Evolutionary conservation across 345 rosid species (phyloP).

Genomic region (Eucalyptus dawsonii): DNA sequence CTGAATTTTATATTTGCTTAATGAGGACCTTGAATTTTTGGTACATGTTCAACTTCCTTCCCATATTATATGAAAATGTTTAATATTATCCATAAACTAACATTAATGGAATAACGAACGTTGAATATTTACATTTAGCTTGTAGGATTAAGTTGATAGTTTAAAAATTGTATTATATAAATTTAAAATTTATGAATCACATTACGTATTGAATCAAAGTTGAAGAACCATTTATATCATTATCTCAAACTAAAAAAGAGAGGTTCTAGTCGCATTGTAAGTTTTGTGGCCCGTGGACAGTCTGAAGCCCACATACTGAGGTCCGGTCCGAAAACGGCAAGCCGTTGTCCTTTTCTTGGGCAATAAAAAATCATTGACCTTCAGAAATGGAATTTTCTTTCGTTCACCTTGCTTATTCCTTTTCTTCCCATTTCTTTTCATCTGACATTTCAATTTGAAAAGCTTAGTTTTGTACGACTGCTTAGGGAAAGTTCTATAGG

Average conservation of each 20-base stretch:
- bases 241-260: not conserved
- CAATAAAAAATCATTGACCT: not conserved
- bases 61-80: too few species aligned
- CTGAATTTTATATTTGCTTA: accelerated
- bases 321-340: not conserved
- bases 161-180: accelerated
- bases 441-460: not conserved
- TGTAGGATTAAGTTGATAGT: too few species aligned
- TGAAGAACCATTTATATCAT: too few species aligned
- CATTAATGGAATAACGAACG: not conserved
- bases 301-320: not conserved
- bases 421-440: not conserved
- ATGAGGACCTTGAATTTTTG: not conserved
- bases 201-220: accelerated
- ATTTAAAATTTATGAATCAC: too few species aligned
- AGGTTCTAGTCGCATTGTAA: not conserved
- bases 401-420: not conserved
- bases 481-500: not conserved
- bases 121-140: not conserved
- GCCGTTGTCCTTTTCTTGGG: not conserved
- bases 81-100: too few species aligned
- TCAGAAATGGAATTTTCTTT: not conserved
- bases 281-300: not conserved
- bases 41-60: accelerated
- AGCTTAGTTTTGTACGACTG: not conserved